Evolutionary conservation across 2,329 filamentous ascomycete species (phyloP).

Genomic region (Penicillium sp.): DNA sequence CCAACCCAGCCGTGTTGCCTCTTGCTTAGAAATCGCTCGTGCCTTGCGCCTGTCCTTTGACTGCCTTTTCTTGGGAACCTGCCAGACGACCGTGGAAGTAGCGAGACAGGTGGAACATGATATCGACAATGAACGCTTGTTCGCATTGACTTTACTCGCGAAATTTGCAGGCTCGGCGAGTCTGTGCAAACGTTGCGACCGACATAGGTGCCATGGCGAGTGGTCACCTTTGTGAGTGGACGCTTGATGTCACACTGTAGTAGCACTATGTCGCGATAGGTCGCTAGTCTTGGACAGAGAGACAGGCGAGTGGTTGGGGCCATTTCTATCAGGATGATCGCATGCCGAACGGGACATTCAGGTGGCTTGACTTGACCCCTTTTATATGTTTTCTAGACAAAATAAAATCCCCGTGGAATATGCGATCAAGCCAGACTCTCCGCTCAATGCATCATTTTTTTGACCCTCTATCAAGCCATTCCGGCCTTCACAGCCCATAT

Average conservation of each 20-base stretch:
- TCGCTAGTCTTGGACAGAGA: not conserved
- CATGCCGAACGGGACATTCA: not conserved
- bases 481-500: not conserved
- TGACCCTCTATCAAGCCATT: not conserved
- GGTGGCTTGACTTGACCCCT: not conserved
- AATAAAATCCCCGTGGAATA: too few relatives aligned
- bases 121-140: too few relatives aligned
- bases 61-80: too few relatives aligned
- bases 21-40: too few relatives aligned
- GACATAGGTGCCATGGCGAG: not conserved
- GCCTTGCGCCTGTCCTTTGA: too few relatives aligned
- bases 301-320: not conserved
- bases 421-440: too few relatives aligned
- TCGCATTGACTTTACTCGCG: not conserved
- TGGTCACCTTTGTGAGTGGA: not conserved
- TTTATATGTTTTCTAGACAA: not conserved
- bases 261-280: not conserved
- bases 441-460: not conserved
- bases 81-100: too few relatives aligned
- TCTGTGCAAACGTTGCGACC: not conserved
- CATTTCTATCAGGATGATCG: not conserved
- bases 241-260: not conserved
- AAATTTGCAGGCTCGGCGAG: not conserved
- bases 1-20: too few relatives aligned
- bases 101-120: too few relatives aligned